Percentiles rank a stretch among this genome's conserved stretches.
Conservation (phyloP, 2,329 filamentous ascomycete genomes). For the Colletotrichum gloeosporioides region DNA sequence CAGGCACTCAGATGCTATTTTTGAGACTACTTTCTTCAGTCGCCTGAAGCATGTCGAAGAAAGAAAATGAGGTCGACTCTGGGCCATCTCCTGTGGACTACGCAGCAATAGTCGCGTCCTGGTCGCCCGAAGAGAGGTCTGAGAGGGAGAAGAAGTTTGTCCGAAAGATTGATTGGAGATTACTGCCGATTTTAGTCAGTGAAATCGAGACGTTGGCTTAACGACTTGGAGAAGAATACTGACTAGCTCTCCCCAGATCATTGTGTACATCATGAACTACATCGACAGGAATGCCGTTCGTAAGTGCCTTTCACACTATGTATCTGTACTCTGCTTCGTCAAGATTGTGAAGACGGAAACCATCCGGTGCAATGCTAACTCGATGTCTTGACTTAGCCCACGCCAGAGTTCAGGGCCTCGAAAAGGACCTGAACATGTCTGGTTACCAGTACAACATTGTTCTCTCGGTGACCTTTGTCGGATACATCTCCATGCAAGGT, state of each 20-base stretch:
- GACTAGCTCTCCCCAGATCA: not conserved
- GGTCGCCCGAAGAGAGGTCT: conserved; percentile 41
- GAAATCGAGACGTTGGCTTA: not conserved
- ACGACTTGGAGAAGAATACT: not conserved
- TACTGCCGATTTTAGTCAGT: conserved; percentile 61
- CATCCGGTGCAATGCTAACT: not conserved
- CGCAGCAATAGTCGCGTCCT: not conserved
- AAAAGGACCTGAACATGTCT: conserved; percentile 43
- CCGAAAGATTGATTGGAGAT: conserved; percentile 61
- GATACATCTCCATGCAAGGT: conserved; percentile 39
- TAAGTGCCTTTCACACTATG: not conserved
- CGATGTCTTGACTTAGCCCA: conserved; percentile 5
- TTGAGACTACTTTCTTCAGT: not conserved
- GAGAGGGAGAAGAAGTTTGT: conserved; percentile 55
- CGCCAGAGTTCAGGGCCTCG: conserved; percentile 49
- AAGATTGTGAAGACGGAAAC: not conserved
- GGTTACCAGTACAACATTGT: conserved; percentile 42
- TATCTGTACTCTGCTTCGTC: not conserved
- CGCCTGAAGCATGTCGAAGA: not conserved
- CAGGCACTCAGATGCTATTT: not conserved
- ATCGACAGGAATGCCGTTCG: conserved; percentile 42
- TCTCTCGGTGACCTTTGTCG: conserved; percentile 38
- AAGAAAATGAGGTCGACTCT: not conserved
- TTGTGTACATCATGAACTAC: conserved; percentile 70
- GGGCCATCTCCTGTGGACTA: conserved; percentile 16